Conservation (phyloP, 305 asterid genomes). For the Fraxinus albicans region DNA sequence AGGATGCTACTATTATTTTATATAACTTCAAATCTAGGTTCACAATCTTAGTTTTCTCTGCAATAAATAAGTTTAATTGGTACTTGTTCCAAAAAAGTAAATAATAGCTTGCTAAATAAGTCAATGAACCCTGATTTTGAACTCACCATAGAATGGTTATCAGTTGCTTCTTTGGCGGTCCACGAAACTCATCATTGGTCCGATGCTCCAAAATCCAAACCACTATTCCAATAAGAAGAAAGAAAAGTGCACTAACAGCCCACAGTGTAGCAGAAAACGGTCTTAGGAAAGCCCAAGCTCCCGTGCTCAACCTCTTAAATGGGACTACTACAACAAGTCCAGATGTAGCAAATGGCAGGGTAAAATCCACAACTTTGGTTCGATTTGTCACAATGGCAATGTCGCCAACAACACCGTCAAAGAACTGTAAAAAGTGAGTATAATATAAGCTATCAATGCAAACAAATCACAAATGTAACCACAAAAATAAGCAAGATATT, state of each 20-base stretch:
- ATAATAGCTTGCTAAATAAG: neutral
- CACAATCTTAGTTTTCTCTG: neutral
- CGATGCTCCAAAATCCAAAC: slow-evolving; percentile 74
- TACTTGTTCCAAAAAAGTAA: neutral
- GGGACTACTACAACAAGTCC: slow-evolving; percentile 68
- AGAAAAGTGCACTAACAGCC: slow-evolving; percentile 50
- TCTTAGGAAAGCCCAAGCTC: slow-evolving; percentile 62
- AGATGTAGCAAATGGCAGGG: slow-evolving; percentile 60
- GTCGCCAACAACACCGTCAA: slow-evolving; percentile 70
- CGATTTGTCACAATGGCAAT: slow-evolving; percentile 50
- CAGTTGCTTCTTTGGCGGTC: slow-evolving; percentile 57
- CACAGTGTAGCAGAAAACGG: slow-evolving; percentile 56
- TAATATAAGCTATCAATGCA: slow-evolving; percentile 7
- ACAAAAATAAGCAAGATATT: neutral
- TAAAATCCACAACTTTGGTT: slow-evolving; percentile 55
- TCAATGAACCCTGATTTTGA: neutral
- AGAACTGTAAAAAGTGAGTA: slow-evolving; percentile 35
- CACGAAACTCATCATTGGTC: slow-evolving; percentile 58
- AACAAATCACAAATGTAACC: neutral
- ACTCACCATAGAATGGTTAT: slow-evolving; percentile 59
- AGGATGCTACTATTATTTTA: neutral
- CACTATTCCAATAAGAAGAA: slow-evolving; percentile 51
- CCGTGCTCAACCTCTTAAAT: slow-evolving; percentile 43
- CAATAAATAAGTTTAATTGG: neutral
- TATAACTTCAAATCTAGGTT: neutral